Percentiles rank a stretch among this genome's conserved stretches.
These are phyloP conservation scores for Lentinula boryana DNA, from an alignment of 768 basidiomycete species.

Conservation along the genomic window DNA sequence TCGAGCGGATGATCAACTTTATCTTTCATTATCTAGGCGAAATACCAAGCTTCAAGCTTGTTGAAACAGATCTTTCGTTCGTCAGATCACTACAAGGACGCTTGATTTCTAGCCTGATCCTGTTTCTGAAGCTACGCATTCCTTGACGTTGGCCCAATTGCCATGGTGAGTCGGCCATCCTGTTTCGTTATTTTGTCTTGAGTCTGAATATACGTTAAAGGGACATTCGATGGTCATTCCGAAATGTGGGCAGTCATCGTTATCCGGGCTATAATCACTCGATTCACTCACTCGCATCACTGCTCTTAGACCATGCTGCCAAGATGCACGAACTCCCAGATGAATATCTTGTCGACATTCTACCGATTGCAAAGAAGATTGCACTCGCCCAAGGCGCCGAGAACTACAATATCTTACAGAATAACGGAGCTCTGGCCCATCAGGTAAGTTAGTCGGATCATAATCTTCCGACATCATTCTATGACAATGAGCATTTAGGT, in stretches of 20 bases:
- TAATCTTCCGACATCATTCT: not conserved
- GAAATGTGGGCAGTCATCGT: conserved; percentile 55
- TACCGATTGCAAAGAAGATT: conserved; percentile 85
- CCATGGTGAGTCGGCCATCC: conserved; percentile 18
- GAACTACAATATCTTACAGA: conserved; percentile 88
- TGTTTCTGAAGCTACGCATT: conserved; percentile 61
- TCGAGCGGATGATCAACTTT: not conserved
- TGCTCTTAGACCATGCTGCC: conserved; percentile 64
- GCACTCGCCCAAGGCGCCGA: conserved; percentile 66
- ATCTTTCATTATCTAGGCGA: conserved; percentile 47
- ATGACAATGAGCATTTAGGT: conserved; percentile 28
- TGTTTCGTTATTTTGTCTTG: not conserved
- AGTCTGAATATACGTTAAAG: conserved; percentile 19
- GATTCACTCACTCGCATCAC: not conserved
- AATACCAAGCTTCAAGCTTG: conserved; percentile 82
- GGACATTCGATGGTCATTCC: conserved; percentile 93
- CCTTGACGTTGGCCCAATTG: conserved; percentile 86
- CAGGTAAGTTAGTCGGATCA: conserved; percentile 25
- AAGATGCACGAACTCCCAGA: conserved; percentile 89
- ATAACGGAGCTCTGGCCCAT: conserved; percentile 55
- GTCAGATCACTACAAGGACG: conserved; percentile 17
- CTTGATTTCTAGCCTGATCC: not conserved
- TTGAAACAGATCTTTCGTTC: conserved; percentile 70
- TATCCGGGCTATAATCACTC: not conserved
- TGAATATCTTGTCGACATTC: conserved; percentile 67